These are phyloP conservation scores for Alternaria triticina DNA, from an alignment of 2,329 filamentous ascomycete genomes.

Conservation along the genomic window DNA sequence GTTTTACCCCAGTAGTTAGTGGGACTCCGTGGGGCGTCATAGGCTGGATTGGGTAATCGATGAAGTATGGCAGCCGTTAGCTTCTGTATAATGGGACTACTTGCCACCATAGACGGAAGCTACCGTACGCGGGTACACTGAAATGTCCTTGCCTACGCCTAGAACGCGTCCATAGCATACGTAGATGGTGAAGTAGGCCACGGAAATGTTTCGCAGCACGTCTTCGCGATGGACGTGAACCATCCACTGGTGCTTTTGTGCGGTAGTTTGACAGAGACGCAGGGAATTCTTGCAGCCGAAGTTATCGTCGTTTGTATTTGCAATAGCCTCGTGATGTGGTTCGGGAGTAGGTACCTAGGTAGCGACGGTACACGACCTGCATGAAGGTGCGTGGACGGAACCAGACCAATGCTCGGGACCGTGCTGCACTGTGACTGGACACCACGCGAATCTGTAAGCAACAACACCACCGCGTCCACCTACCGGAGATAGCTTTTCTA, in stretches of 20 bases:
- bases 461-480: neutral
- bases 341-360: neutral
- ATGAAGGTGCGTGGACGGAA: conserved; percentile 6
- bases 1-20: neutral
- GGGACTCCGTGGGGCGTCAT: neutral
- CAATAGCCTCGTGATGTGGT: neutral
- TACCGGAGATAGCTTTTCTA: neutral
- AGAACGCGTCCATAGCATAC: neutral
- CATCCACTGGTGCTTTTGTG: neutral
- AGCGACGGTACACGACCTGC: conserved; percentile 1
- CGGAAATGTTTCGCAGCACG: neutral
- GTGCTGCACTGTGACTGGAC: conserved; percentile 29
- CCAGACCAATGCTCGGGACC: conserved; percentile 8
- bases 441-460: conserved; percentile 16
- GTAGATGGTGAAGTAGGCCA: neutral
- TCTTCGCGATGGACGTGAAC: neutral
- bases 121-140: conserved; percentile 4
- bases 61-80: neutral
- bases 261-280: neutral
- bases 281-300: conserved; percentile 8
- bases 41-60: neutral
- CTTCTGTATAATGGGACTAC: neutral
- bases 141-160: neutral
- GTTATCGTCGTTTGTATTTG: conserved; percentile 8
- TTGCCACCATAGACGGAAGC: neutral